Percentiles rank a stretch among this genome's conserved stretches.
phyloP scores from a whole-genome alignment of 495 filamentous ascomycete species.

The Penicillium nucicola region DNA sequence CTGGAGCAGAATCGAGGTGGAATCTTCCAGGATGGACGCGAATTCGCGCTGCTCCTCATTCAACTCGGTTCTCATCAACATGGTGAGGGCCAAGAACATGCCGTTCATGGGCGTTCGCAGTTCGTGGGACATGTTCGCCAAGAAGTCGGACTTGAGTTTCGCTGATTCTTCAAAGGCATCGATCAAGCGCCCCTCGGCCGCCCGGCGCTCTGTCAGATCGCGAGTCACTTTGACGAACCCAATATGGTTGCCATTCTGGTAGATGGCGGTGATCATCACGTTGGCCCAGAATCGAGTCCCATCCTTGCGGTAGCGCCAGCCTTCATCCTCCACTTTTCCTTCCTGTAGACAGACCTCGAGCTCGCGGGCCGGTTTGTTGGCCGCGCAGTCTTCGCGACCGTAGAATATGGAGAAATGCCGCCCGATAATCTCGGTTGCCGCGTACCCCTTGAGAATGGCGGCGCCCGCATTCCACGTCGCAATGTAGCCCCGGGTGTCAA shows the following conservation, averaged over 20 bases:
- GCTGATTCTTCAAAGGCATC: conserved; percentile 63
- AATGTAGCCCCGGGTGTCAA: conserved; percentile 56
- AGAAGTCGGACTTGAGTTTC: conserved; percentile 62
- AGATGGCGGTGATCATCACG: conserved; percentile 61
- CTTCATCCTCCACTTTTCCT: conserved; percentile 61
- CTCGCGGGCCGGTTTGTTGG: conserved; percentile 53
- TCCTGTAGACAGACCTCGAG: conserved; percentile 56
- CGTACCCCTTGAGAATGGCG: conserved; percentile 58
- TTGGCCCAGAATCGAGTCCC: conserved; percentile 65
- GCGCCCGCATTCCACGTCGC: conserved; percentile 63
- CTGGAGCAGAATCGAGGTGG: conserved; percentile 75
- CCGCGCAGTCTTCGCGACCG: conserved; percentile 49
- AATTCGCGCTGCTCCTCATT: conserved; percentile 68
- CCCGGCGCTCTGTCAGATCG: conserved; percentile 60
- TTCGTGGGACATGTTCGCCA: conserved; percentile 87
- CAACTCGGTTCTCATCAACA: conserved; percentile 65
- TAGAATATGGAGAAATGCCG: conserved; percentile 65
- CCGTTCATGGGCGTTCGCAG: conserved; percentile 78
- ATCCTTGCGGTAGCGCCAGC: conserved; percentile 63
- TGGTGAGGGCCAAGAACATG: conserved; percentile 71
- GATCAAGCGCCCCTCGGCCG: conserved; percentile 54
- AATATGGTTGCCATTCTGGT: conserved; percentile 53
- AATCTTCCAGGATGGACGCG: conserved; percentile 75
- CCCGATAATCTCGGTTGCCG: conserved; percentile 54
- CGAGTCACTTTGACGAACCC: conserved; percentile 66